phyloP scores from a whole-genome alignment of 164 flowering plant species.

The Berberis thunbergii region DNA sequence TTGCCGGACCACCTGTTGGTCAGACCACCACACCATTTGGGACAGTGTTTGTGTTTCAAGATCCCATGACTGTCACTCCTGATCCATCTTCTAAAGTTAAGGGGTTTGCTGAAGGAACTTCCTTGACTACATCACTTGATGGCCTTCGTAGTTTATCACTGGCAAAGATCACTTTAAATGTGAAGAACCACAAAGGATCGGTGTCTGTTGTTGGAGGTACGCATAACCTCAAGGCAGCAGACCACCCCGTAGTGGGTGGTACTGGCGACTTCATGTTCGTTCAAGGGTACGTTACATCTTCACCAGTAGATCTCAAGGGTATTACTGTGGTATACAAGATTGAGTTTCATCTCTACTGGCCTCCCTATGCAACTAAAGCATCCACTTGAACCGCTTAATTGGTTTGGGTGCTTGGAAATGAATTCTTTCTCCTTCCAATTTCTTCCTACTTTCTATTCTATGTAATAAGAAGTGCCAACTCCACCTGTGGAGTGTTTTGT shows the following conservation, averaged over 20 bases:
- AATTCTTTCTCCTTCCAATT: too few relatives aligned
- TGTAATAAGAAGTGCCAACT: too few relatives aligned
- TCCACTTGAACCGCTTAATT: neutral
- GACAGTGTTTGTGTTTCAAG: constrained; percentile 29
- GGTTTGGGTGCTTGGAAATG: too few relatives aligned
- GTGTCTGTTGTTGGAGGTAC: constrained; percentile 31
- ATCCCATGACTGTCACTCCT: constrained; percentile 23
- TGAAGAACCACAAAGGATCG: constrained; percentile 29
- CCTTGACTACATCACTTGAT: constrained; percentile 24
- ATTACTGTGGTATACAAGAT: constrained; percentile 31
- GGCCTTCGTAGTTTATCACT: constrained; percentile 28
- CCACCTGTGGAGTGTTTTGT: too few relatives aligned
- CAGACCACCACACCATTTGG: constrained; percentile 37
- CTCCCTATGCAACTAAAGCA: constrained; percentile 23
- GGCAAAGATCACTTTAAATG: constrained; percentile 26
- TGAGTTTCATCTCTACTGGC: constrained; percentile 45
- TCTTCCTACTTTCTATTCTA: too few relatives aligned
- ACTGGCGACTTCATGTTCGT: constrained; percentile 39
- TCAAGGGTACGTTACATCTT: constrained; percentile 34
- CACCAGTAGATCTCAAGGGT: constrained; percentile 29
- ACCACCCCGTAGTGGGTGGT: constrained; percentile 39
- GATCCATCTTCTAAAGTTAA: constrained; percentile 17
- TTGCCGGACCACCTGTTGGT: constrained; percentile 19
- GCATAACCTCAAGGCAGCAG: constrained; percentile 27
- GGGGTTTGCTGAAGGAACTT: constrained; percentile 26